These are phyloP conservation scores for Fusarium drepaniforme DNA, from an alignment of 2,329 filamentous ascomycete genomes.

Conservation along the genomic window DNA sequence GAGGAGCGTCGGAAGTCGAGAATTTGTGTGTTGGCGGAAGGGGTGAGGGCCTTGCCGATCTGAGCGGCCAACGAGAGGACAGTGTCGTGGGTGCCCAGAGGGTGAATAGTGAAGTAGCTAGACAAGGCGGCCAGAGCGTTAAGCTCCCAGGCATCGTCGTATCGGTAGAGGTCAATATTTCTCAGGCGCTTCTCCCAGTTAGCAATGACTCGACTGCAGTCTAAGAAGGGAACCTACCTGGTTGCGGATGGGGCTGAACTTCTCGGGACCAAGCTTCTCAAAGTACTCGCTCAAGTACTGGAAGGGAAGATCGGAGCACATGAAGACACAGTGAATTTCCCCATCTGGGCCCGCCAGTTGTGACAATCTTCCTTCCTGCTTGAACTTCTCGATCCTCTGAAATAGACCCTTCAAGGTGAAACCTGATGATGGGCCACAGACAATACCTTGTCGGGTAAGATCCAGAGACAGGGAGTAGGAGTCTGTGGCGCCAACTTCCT, in stretches of 20 bases:
- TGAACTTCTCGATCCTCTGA: slow-evolving; percentile 61
- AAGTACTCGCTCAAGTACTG: slow-evolving; percentile 73
- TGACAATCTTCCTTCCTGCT: slow-evolving; percentile 57
- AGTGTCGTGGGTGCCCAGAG: slow-evolving; percentile 39
- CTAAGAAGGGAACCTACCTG: slow-evolving; percentile 46
- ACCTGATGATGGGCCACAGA: slow-evolving; percentile 72
- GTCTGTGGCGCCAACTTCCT: slow-evolving; percentile 66
- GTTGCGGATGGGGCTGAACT: slow-evolving; percentile 61
- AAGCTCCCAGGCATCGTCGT: slow-evolving; percentile 67
- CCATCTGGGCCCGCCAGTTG: slow-evolving; percentile 60
- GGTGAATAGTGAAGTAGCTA: slow-evolving; percentile 48
- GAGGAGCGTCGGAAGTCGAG: slow-evolving; percentile 57
- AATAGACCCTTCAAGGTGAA: slow-evolving; percentile 66
- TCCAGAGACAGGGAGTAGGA: slow-evolving; percentile 66
- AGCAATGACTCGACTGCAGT: slow-evolving; percentile 6
- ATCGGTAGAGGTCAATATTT: slow-evolving; percentile 64
- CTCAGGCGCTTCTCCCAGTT: slow-evolving; percentile 54
- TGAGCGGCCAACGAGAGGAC: slow-evolving; percentile 42
- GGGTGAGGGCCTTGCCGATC: slow-evolving; percentile 41
- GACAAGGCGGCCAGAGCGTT: slow-evolving; percentile 54
- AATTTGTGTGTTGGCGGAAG: slow-evolving; percentile 51
- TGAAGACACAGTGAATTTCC: slow-evolving; percentile 66
- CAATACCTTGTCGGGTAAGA: slow-evolving; percentile 68
- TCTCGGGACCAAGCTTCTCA: slow-evolving; percentile 60
- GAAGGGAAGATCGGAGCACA: slow-evolving; percentile 73